Conservation (phyloP, 2,329 filamentous ascomycete genomes). For the Gaeumannomyces tritici region DNA sequence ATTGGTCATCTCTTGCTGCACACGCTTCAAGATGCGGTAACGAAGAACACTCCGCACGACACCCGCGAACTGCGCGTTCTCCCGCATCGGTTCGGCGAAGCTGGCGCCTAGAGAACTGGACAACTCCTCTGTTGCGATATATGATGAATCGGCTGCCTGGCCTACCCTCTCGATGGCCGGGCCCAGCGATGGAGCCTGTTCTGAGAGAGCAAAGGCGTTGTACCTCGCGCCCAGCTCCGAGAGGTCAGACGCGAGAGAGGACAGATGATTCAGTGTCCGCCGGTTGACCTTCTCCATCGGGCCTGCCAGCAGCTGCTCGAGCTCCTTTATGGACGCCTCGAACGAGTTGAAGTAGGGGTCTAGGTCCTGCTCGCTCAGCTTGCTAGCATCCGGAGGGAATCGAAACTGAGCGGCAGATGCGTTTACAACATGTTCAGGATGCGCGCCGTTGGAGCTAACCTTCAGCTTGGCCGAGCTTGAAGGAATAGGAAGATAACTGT, state of each 20-base stretch:
- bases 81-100: constrained; percentile 95
- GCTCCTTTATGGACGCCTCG: constrained; percentile 82
- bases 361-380: constrained; percentile 77
- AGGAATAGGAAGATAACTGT: constrained; percentile 80
- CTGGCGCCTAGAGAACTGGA: constrained; percentile 80
- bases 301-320: constrained; percentile 79
- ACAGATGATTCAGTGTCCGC: constrained; percentile 76
- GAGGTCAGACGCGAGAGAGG: constrained; percentile 74
- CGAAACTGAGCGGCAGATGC: constrained; percentile 46
- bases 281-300: constrained; percentile 97
- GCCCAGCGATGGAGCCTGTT: constrained; percentile 79
- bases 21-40: constrained; percentile 84
- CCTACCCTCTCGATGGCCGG: constrained; percentile 90
- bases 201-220: constrained; percentile 92
- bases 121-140: constrained; percentile 89
- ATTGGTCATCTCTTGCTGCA: constrained; percentile 94
- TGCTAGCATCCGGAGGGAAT: constrained; percentile 71
- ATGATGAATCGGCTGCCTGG: constrained; percentile 90
- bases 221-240: constrained; percentile 92
- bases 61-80: constrained; percentile 93
- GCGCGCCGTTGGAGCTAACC: constrained; percentile 30
- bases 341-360: constrained; percentile 95
- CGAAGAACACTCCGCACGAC: constrained; percentile 82
- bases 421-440: constrained; percentile 18
- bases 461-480: constrained; percentile 79